Base-by-base conservation (phyloP, 441 rosid genomes). In the Pelargonium australe region DNA sequence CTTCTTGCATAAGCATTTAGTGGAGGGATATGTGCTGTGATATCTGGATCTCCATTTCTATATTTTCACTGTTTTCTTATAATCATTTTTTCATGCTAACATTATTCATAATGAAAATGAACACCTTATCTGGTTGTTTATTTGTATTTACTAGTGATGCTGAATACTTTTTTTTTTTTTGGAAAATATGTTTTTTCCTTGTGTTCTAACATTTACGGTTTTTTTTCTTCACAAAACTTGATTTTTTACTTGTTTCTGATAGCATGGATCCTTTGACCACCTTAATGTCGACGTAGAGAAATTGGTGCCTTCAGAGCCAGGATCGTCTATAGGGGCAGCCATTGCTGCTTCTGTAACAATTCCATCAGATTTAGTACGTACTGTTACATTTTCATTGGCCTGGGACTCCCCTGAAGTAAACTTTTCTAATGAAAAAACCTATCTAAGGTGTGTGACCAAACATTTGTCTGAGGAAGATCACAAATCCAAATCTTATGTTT, bases 371-470 rank as follows among this genome's bases (percentile, higher is more conserved):
- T 76, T 83, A 55, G 70, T 73, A 41, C 79, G 88, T 19, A 71
- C 77, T 6, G 83, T 88, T 66, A 88, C 87, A 53, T 94, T 94
- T 82, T 88, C 97, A 41, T 76, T 91, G 83, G 82, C 96, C 60
- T 94, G 97, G 97, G 97, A 91, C 85, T 88, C 95, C 74, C 97
- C 99, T 55, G 91, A 89, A 80, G 84, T 80, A 58, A 80, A 72
- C 17, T 89, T 94, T 80, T 58, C 65, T 12, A 73, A 80, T 73
- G 95, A 89, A 67, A 89, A 85, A 81, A 83, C 86, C 73, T 94
- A 89, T 76, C 78, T 79, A 63, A 85, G 97, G 99, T 88, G 68
- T 66, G 65, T 49, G 51, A 64, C 31, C 16, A 45, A 67, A 70
- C 6, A 11, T 9, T 63, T 63, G 0, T 40, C 14, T 16, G 53